Evolutionary conservation across 805 yeast genomes (phyloP).

Genomic region (Yamadazyma sp.): DNA sequence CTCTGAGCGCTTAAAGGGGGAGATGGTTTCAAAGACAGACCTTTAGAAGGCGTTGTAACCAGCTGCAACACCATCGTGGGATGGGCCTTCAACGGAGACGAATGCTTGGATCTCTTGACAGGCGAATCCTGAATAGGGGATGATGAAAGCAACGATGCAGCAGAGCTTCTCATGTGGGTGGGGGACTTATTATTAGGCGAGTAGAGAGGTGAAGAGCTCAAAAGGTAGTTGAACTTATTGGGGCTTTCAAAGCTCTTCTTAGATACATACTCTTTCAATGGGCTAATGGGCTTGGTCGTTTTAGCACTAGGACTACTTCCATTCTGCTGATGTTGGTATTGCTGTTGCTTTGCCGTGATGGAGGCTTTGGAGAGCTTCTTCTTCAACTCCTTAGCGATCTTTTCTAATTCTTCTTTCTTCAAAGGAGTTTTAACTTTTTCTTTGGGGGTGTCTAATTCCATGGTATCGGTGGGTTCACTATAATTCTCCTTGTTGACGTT

Average conservation of each 20-base stretch:
- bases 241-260: conserved; percentile 24
- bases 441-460: conserved; percentile 6
- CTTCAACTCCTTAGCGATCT: conserved; percentile 44
- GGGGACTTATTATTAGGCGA: conserved; percentile 43
- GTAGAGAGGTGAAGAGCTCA: conserved; percentile 32
- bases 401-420: conserved; percentile 45
- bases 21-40: conserved; percentile 30
- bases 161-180: conserved; percentile 37
- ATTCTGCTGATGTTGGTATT: conserved; percentile 25
- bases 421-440: conserved; percentile 32
- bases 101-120: conserved; percentile 21
- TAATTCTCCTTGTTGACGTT: conserved; percentile 2
- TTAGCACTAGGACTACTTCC: conserved; percentile 1
- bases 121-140: conserved; percentile 31
- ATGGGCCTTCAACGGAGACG: conserved; percentile 16
- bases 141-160: conserved; percentile 35
- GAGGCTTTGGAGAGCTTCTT: conserved; percentile 43
- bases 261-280: conserved; percentile 29
- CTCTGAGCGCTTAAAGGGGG: conserved; percentile 23
- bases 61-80: conserved; percentile 28
- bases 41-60: conserved; percentile 30
- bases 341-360: conserved; percentile 41
- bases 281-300: conserved; percentile 19
- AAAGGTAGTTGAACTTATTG: conserved; percentile 19
- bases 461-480: not conserved